These are phyloP conservation scores for Coemansia sp. DNA, from an alignment of 192 early-diverging fungal species.

Conservation along the genomic window DNA sequence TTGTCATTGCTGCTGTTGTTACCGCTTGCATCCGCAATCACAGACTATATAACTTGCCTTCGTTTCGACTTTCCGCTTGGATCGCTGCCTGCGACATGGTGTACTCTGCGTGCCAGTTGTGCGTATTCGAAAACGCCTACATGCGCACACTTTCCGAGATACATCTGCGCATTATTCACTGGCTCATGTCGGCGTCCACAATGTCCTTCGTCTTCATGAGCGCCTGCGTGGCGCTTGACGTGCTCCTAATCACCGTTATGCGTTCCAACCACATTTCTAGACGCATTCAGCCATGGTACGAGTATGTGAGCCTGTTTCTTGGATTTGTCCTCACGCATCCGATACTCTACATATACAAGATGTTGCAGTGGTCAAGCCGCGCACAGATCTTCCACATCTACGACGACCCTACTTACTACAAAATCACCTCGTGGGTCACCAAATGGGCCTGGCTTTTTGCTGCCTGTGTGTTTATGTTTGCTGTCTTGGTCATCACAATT, in stretches of 20 bases:
- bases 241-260: conserved; percentile 13
- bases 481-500: conserved; percentile 3
- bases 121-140: conserved; percentile 38
- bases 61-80: conserved; percentile 39
- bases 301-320: conserved; percentile 26
- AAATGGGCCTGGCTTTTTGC: conserved; percentile 45
- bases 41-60: conserved; percentile 4
- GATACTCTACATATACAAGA: conserved; percentile 43
- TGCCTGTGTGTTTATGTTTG: conserved; percentile 19
- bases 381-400: conserved; percentile 44
- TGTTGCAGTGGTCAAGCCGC: conserved; percentile 28
- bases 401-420: conserved; percentile 24
- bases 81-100: conserved; percentile 45
- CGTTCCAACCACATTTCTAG: conserved; percentile 11
- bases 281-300: conserved; percentile 37
- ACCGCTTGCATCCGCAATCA: conserved; percentile 11
- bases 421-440: conserved; percentile 40
- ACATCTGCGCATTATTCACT: conserved; percentile 42
- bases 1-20: conserved; percentile 33
- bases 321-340: conserved; percentile 47
- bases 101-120: conserved; percentile 43
- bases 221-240: conserved; percentile 31
- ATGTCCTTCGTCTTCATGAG: conserved; percentile 38
- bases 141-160: conserved; percentile 37
- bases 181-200: conserved; percentile 44